Evolutionary conservation across 164 flowering plant species (phyloP).

Genomic region (Magnolia kwangsiensis): DNA sequence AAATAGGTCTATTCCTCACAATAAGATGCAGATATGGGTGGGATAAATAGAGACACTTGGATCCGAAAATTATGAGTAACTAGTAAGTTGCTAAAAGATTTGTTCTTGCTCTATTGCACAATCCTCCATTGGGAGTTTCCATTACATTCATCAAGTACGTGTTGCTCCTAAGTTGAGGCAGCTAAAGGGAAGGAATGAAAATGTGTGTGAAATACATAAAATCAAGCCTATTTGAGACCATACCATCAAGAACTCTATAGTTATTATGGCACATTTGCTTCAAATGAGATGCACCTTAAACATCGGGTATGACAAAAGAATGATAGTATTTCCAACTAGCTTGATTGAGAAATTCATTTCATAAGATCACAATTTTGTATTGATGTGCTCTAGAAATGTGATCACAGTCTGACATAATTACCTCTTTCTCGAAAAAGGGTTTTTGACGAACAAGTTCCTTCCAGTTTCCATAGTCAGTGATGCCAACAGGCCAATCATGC

Average conservation of each 20-base stretch:
- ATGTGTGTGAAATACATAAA: neutral
- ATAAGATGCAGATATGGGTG: too few species aligned
- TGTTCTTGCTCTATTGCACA: too few species aligned
- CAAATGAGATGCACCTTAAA: too few species aligned
- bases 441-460: slow-evolving; percentile 61
- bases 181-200: neutral
- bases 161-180: neutral
- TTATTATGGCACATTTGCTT: too few species aligned
- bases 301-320: neutral
- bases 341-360: neutral
- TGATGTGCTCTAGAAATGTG: neutral
- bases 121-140: neutral
- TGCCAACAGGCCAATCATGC: slow-evolving; percentile 97
- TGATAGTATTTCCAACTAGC: neutral
- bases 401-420: slow-evolving; percentile 25
- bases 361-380: neutral
- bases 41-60: too few species aligned
- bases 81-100: too few species aligned
- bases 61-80: too few species aligned
- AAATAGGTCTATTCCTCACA: too few species aligned
- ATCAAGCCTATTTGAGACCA: neutral
- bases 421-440: slow-evolving; percentile 73
- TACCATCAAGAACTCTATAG: neutral
- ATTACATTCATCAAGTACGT: neutral
- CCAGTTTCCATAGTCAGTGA: slow-evolving; percentile 78